These are phyloP conservation scores for Scenedesmus sp. DNA, from an alignment of 163 green algal genomes.

Conservation along the genomic window DNA sequence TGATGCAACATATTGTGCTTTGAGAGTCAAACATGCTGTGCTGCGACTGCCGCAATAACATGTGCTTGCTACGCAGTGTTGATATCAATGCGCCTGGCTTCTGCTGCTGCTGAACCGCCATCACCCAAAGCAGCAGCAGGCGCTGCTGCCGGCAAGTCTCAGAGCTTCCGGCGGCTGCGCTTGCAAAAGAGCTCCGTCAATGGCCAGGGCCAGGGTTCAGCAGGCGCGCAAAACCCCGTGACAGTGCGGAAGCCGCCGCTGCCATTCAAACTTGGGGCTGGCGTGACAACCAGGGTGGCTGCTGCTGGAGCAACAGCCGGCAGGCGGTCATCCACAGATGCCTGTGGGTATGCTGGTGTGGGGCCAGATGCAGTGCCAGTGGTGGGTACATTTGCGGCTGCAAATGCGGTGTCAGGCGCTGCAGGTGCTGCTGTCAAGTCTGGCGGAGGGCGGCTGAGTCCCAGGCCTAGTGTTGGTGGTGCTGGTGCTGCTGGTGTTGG, in stretches of 20 bases:
- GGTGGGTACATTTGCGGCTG: slow-evolving; percentile 5
- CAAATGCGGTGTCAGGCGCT: neutral
- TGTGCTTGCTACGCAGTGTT: neutral
- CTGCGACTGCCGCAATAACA: neutral
- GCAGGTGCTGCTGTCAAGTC: neutral
- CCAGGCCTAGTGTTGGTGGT: neutral
- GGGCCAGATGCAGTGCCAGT: neutral
- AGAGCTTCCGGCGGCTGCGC: neutral
- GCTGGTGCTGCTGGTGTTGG: neutral
- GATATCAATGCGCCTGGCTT: neutral
- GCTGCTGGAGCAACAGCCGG: slow-evolving; percentile 37
- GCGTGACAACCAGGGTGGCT: slow-evolving; percentile 24
- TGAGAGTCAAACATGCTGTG: too few relatives aligned
- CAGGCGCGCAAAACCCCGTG: neutral
- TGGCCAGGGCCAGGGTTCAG: neutral
- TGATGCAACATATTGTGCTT: too few relatives aligned
- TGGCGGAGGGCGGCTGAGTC: neutral
- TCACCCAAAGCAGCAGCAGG: neutral
- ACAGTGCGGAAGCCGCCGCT: slow-evolving; percentile 11
- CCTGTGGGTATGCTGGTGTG: neutral
- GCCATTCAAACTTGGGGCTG: slow-evolving; percentile 12
- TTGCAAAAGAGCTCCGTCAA: neutral
- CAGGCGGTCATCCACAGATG: neutral
- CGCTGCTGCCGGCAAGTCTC: neutral
- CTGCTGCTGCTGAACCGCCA: neutral